A percentile compares a stretch with the other conserved stretches of the same genome.
These are phyloP conservation scores for Tetrahymena elliotti DNA, from an alignment of 73 alveolate species.

Conservation along the genomic window DNA sequence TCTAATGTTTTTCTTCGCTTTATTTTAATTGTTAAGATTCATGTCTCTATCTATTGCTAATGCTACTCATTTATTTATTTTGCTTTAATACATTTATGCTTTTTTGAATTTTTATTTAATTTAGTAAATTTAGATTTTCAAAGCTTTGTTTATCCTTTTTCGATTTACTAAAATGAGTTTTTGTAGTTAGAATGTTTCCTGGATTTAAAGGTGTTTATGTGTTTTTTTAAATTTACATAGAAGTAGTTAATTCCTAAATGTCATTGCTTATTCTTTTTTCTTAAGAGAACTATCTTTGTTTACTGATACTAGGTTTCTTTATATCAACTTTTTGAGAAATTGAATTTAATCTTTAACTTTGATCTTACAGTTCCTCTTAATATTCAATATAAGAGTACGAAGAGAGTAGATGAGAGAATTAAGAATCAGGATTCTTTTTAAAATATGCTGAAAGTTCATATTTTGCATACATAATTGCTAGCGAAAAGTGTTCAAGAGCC, in stretches of 20 bases:
- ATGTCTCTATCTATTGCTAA: too few species aligned
- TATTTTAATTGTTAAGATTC: not conserved
- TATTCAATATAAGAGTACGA: not conserved
- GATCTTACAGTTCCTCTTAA: not conserved
- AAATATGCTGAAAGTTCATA: not conserved
- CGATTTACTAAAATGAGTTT: not conserved
- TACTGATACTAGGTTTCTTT: not conserved
- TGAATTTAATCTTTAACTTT: not conserved
- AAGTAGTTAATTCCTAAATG: not conserved
- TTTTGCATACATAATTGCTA: not conserved
- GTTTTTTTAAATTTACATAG: not conserved
- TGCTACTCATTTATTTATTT: not conserved
- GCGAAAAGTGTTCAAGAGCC: not conserved
- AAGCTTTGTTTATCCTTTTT: too few species aligned
- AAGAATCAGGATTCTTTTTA: not conserved
- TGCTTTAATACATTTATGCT: not conserved
- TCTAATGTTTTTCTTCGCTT: not conserved
- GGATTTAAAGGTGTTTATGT: not conserved
- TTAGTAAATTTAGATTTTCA: too few species aligned
- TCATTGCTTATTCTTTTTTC: not conserved
- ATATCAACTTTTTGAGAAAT: not conserved
- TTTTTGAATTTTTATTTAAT: not conserved
- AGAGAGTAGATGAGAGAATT: not conserved
- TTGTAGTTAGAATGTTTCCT: not conserved
- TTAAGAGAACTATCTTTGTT: not conserved